Conservation (phyloP, 2,329 filamentous ascomycete genomes). For the Alternaria viburni region DNA sequence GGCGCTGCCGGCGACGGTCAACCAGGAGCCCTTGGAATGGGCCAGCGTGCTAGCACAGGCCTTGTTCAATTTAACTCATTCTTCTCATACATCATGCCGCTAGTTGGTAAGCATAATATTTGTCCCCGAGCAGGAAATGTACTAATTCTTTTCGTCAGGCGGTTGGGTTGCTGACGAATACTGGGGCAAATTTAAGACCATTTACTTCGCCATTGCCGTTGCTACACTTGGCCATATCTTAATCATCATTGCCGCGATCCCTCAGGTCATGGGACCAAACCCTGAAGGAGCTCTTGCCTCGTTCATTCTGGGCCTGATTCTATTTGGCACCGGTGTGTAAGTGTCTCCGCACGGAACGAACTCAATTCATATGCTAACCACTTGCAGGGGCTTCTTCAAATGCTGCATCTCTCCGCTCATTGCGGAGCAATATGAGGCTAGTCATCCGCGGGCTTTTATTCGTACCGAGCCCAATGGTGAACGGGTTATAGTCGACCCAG, state of each 20-base stretch:
- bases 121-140: neutral
- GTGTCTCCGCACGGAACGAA: neutral
- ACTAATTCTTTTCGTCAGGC: conserved; percentile 55
- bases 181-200: conserved; percentile 65
- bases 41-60: conserved; percentile 34
- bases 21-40: conserved; percentile 36
- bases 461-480: conserved; percentile 62
- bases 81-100: conserved; percentile 35
- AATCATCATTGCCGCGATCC: conserved; percentile 59
- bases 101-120: conserved; percentile 22
- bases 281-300: conserved; percentile 52
- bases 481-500: conserved; percentile 71
- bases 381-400: conserved; percentile 49
- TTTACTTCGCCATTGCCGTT: conserved; percentile 60
- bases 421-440: conserved; percentile 71
- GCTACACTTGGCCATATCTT: conserved; percentile 64
- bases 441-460: conserved; percentile 55
- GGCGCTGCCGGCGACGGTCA: conserved; percentile 47
- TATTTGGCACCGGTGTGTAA: conserved; percentile 50
- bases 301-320: conserved; percentile 56
- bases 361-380: neutral
- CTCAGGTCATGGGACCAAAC: conserved; percentile 49
- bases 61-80: conserved; percentile 30
- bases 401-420: conserved; percentile 62
- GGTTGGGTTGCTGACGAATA: conserved; percentile 65